These are phyloP conservation scores for Megacollybia marginata DNA, from an alignment of 768 basidiomycete species.

Conservation along the genomic window DNA sequence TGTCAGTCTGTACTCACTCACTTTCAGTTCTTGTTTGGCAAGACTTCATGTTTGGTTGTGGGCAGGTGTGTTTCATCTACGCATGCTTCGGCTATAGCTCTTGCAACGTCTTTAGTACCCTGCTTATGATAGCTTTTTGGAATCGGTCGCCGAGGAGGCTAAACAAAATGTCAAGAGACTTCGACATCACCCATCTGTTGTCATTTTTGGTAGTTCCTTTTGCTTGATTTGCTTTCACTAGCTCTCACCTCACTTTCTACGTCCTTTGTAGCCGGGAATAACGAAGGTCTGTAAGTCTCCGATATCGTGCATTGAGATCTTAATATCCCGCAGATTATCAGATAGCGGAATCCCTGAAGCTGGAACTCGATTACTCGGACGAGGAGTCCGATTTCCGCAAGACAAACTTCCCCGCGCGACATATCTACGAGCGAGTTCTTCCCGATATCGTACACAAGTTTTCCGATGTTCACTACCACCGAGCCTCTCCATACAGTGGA, in stretches of 20 bases:
- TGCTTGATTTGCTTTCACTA: not conserved
- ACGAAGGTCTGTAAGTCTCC: not conserved
- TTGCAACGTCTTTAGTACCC: slow-evolving; percentile 54
- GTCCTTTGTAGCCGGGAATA: no score
- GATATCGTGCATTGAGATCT: slow-evolving; percentile 31
- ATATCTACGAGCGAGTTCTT: slow-evolving; percentile 84
- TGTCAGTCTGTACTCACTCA: slow-evolving; percentile 5
- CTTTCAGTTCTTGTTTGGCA: slow-evolving; percentile 83
- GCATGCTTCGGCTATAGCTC: slow-evolving; percentile 2
- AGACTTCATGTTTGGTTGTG: slow-evolving; percentile 96
- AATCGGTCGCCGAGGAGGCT: slow-evolving; percentile 70
- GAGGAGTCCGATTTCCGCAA: slow-evolving; percentile 79
- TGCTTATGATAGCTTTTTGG: slow-evolving; percentile 73
- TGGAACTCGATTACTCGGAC: slow-evolving; percentile 82
- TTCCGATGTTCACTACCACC: slow-evolving; percentile 73
- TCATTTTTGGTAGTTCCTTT: slow-evolving; percentile 60
- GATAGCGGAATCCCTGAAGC: slow-evolving; percentile 70
- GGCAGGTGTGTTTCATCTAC: slow-evolving; percentile 46
- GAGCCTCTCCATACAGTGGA: slow-evolving; percentile 83
- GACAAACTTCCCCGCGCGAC: slow-evolving; percentile 80
- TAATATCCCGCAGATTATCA: slow-evolving; percentile 91
- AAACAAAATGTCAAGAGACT: slow-evolving; percentile 79
- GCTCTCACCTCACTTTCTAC: no score
- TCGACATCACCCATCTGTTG: slow-evolving; percentile 81
- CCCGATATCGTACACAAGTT: slow-evolving; percentile 63